A percentile compares a stretch with the other conserved stretches of the same genome.
phyloP scores from a whole-genome alignment of 2,329 filamentous ascomycete species.

The Penicillium sclerotigenum region DNA sequence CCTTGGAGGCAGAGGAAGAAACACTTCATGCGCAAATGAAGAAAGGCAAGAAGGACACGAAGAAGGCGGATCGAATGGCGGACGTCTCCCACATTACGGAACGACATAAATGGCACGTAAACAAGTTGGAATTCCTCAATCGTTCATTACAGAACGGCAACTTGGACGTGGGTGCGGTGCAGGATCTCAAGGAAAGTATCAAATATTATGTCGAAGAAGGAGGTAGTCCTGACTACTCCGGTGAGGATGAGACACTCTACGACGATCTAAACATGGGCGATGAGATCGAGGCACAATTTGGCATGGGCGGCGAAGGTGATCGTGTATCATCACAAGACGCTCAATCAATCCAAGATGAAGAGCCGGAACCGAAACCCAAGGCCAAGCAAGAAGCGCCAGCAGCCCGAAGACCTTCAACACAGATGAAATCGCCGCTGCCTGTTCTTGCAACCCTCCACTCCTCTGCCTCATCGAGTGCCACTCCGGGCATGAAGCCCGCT shows the following conservation, averaged over 20 bases:
- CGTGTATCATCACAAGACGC: constrained; percentile 91
- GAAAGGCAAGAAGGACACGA: constrained; percentile 84
- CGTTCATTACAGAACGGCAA: constrained; percentile 89
- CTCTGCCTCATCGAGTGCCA: constrained; percentile 43
- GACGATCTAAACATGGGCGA: constrained; percentile 90
- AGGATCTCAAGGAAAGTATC: constrained; percentile 85
- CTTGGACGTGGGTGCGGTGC: constrained; percentile 82
- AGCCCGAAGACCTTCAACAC: constrained; percentile 73
- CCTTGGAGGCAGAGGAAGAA: constrained; percentile 85
- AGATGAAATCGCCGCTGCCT: constrained; percentile 92
- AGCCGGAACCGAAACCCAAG: constrained; percentile 61
- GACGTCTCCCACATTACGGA: constrained; percentile 83
- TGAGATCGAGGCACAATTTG: constrained; percentile 77
- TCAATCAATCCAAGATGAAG: constrained; percentile 85
- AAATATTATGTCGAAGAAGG: constrained; percentile 93
- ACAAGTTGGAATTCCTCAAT: constrained; percentile 85
- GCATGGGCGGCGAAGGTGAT: constrained; percentile 76
- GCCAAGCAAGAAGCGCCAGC: constrained; percentile 58
- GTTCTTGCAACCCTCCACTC: constrained; percentile 85
- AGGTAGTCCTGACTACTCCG: constrained; percentile 79
- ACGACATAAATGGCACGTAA: constrained; percentile 93
- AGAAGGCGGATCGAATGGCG: constrained; percentile 81
- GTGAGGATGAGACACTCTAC: constrained; percentile 89
- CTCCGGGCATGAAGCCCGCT: constrained; percentile 83
- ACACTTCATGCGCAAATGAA: constrained; percentile 83